A percentile compares a stretch with the other conserved stretches of the same genome.
These are phyloP conservation scores for Boletus patriciae DNA, from an alignment of 768 basidiomycete genomes.

Conservation along the genomic window DNA sequence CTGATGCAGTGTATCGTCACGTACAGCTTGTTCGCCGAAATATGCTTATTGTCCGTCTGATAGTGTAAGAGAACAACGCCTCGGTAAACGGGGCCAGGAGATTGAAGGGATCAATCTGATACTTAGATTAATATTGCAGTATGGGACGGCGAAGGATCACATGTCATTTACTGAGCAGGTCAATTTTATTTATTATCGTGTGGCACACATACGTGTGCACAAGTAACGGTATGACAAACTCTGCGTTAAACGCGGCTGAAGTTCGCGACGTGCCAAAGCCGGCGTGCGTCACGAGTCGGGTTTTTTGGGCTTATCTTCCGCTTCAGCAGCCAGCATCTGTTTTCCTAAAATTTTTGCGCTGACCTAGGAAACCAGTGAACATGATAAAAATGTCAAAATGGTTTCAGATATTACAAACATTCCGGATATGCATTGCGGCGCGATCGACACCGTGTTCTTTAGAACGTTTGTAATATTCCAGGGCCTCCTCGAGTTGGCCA, in stretches of 20 bases:
- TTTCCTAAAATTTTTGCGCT: slow-evolving; percentile 77
- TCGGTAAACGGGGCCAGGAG: slow-evolving; percentile 27
- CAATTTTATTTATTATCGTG: slow-evolving; percentile 16
- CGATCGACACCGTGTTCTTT: slow-evolving; percentile 78
- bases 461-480: slow-evolving; percentile 79
- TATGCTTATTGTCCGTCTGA: slow-evolving; percentile 20
- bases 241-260: slow-evolving; percentile 3
- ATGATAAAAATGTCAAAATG: slow-evolving; percentile 17
- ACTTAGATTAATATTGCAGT: slow-evolving; percentile 10
- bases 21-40: slow-evolving; percentile 19
- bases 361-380: slow-evolving; percentile 48
- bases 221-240: slow-evolving; percentile 18
- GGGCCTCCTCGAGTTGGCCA: slow-evolving; percentile 76
- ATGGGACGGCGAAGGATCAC: slow-evolving; percentile 9
- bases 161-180: slow-evolving; percentile 7
- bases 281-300: slow-evolving; percentile 28
- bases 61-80: slow-evolving; percentile 21
- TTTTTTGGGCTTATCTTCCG: slow-evolving; percentile 32
- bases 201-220: slow-evolving; percentile 3
- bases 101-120: slow-evolving; percentile 30
- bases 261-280: slow-evolving; percentile 3
- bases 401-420: slow-evolving; percentile 48
- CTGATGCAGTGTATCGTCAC: slow-evolving; percentile 20
- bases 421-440: slow-evolving; percentile 79
- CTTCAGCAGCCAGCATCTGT: slow-evolving; percentile 43